phyloP scores from a whole-genome alignment of 2,329 filamentous ascomycete genomes.

The Aphanocladium album region DNA sequence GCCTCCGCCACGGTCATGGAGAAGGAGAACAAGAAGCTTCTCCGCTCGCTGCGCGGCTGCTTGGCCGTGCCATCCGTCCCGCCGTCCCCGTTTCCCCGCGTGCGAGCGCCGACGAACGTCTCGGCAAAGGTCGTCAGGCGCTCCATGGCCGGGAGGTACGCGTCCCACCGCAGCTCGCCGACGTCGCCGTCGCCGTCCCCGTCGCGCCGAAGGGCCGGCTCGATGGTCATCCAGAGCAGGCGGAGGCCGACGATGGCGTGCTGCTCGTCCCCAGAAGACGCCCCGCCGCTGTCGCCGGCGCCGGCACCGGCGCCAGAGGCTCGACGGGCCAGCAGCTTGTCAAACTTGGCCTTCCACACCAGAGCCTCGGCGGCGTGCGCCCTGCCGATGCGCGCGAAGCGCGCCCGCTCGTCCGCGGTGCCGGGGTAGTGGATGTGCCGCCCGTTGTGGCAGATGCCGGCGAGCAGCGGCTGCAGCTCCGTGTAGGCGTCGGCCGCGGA shows the following conservation, averaged over 20 bases:
- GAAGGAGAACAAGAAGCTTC: not conserved
- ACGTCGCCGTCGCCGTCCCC: not conserved
- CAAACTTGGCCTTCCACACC: not conserved
- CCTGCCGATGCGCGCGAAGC: not conserved
- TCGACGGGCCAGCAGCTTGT: not conserved
- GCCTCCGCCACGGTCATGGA: not conserved
- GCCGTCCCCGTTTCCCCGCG: no score
- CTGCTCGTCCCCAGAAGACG: no score
- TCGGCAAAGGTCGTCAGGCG: not conserved
- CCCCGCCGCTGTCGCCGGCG: no score
- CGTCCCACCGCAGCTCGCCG: not conserved
- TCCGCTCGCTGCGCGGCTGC: not conserved
- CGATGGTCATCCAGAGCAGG: not conserved
- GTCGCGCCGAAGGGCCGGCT: not conserved
- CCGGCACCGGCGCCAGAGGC: not conserved
- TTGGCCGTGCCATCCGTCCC: no score
- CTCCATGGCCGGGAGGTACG: not conserved
- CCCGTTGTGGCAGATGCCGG: not conserved
- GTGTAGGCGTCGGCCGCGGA: slow-evolving; percentile 10
- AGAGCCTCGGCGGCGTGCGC: not conserved
- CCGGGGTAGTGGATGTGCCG: not conserved
- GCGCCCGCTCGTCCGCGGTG: not conserved
- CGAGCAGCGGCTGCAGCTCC: slow-evolving; percentile 11
- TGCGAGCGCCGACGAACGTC: not conserved
- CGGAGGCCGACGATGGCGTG: not conserved